Conservation (phyloP, 495 filamentous ascomycete species). For the Aspergillus ellipticus region DNA sequence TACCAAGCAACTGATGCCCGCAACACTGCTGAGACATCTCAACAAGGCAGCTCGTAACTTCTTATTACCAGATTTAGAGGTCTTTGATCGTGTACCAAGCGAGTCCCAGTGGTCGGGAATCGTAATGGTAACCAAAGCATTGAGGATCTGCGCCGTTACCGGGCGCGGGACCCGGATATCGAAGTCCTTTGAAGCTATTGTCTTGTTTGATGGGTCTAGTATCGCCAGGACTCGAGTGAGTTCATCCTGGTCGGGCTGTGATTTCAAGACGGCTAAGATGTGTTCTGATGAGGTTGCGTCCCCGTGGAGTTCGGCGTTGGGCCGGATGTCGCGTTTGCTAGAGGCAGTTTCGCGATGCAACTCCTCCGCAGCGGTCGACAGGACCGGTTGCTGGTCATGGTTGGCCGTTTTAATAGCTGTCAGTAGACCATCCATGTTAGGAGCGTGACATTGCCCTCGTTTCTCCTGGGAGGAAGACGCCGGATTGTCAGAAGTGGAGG, state of each 20-base stretch:
- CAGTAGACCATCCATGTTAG: slow-evolving; percentile 41
- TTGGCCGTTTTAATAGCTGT: slow-evolving; percentile 39
- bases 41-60: slow-evolving; percentile 49
- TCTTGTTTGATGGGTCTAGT: slow-evolving; percentile 44
- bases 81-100: slow-evolving; percentile 43
- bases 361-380: slow-evolving; percentile 17
- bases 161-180: slow-evolving; percentile 62
- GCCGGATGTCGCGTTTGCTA: slow-evolving; percentile 10
- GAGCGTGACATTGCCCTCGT: neutral
- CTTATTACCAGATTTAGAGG: slow-evolving; percentile 23
- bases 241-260: slow-evolving; percentile 58
- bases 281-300: slow-evolving; percentile 49
- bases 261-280: slow-evolving; percentile 59
- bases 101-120: slow-evolving; percentile 76
- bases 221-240: slow-evolving; percentile 51
- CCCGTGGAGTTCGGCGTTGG: slow-evolving; percentile 12
- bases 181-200: slow-evolving; percentile 35
- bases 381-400: slow-evolving; percentile 17
- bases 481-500: slow-evolving; percentile 10
- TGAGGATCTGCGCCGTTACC: slow-evolving; percentile 64
- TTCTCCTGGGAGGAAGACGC: slow-evolving; percentile 5
- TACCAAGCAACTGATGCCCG: slow-evolving; percentile 67
- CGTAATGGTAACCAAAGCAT: slow-evolving; percentile 62
- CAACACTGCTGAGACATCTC: slow-evolving; percentile 65
- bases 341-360: slow-evolving; percentile 1